These are phyloP conservation scores for Penicillium lividum DNA, from an alignment of 495 filamentous ascomycete species.

Conservation along the genomic window DNA sequence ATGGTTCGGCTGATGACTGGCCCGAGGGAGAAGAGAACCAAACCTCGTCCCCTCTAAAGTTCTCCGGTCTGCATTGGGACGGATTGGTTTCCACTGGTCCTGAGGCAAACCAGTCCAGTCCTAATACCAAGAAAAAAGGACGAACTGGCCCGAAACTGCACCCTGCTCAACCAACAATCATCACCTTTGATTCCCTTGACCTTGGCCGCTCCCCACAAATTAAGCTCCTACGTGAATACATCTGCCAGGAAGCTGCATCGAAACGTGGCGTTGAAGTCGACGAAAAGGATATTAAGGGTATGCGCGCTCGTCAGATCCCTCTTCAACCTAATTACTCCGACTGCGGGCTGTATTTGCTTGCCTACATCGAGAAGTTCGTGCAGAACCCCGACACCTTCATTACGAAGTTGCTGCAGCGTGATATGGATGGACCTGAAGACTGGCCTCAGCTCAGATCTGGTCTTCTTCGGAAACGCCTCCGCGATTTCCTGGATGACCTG, in stretches of 20 bases:
- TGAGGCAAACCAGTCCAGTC: not conserved
- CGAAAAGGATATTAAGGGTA: constrained; percentile 53
- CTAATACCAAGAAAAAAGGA: constrained; percentile 32
- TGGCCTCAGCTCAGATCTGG: constrained; percentile 57
- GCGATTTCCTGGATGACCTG: constrained; percentile 51
- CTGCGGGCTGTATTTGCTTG: constrained; percentile 83
- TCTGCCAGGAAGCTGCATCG: constrained; percentile 66
- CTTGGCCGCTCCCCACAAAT: constrained; percentile 59
- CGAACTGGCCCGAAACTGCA: constrained; percentile 27
- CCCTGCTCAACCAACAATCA: constrained; percentile 61
- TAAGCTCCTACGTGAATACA: constrained; percentile 70
- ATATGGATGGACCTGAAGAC: constrained; percentile 49
- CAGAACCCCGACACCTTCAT: constrained; percentile 66
- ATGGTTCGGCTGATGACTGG: constrained; percentile 24
- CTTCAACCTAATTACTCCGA: constrained; percentile 82
- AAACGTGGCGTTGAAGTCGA: constrained; percentile 66
- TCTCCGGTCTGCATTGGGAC: not conserved
- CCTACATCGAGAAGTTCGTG: constrained; percentile 80
- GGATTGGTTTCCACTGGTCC: not conserved
- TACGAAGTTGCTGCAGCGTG: constrained; percentile 48
- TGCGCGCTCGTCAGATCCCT: constrained; percentile 71
- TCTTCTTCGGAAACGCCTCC: constrained; percentile 53
- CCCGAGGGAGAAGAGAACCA: constrained; percentile 30
- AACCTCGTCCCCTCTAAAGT: not conserved
- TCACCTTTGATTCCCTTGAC: constrained; percentile 87